Evolutionary conservation across 2,329 filamentous ascomycete genomes (phyloP).

Genomic region (Xylariaceae sp.): DNA sequence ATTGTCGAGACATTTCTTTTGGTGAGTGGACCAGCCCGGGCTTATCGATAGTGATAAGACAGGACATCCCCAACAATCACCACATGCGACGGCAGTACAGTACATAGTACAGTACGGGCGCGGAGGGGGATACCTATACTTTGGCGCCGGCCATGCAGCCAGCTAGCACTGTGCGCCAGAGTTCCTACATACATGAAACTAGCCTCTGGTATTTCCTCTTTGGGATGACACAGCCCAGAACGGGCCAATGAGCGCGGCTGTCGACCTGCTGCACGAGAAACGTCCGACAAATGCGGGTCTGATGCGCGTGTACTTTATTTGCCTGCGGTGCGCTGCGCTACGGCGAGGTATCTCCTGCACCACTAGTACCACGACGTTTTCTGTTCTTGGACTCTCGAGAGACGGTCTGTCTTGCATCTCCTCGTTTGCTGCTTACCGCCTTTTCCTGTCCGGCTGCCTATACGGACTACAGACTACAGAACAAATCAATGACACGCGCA

Average conservation of each 20-base stretch:
- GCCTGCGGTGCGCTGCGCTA: neutral
- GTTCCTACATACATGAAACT: slow-evolving; percentile 17
- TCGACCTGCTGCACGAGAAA: slow-evolving; percentile 12
- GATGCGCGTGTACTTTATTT: slow-evolving; percentile 9
- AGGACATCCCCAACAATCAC: no score
- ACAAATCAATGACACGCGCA: slow-evolving; percentile 8
- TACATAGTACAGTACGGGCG: no score
- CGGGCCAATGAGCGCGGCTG: slow-evolving; percentile 10
- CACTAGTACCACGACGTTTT: no score
- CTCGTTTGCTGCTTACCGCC: slow-evolving; percentile 19
- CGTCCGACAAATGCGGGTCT: slow-evolving; percentile 12
- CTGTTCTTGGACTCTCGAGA: neutral
- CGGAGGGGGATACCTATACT: no score
- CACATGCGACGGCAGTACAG: no score
- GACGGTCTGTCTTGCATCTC: neutral
- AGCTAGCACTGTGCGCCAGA: slow-evolving; percentile 5
- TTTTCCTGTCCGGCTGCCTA: slow-evolving; percentile 13
- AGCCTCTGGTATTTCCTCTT: slow-evolving; percentile 17
- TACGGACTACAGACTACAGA: no score
- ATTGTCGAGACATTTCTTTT: no score
- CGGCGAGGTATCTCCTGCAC: no score
- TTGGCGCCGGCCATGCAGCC: no score
- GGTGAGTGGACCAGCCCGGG: no score
- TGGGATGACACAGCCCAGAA: slow-evolving; percentile 14
- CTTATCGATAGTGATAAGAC: no score